These are phyloP conservation scores for Trichoderma sp. DNA, from an alignment of 2,329 filamentous ascomycete genomes.

Conservation along the genomic window DNA sequence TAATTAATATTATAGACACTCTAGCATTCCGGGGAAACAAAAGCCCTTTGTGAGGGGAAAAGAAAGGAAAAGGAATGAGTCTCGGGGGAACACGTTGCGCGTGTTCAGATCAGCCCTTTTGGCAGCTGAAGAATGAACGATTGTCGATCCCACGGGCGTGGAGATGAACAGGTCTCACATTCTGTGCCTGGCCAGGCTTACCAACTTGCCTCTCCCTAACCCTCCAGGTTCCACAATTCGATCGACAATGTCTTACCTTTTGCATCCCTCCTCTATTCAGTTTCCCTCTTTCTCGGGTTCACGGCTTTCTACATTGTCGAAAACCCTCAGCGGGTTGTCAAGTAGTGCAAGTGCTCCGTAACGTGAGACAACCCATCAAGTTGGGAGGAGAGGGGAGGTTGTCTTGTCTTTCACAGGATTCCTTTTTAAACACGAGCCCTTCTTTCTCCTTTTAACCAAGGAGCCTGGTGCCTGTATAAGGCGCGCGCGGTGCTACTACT, in stretches of 20 bases:
- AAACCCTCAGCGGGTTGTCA: neutral
- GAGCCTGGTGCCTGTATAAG: neutral
- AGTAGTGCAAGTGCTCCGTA: neutral
- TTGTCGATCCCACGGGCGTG: neutral
- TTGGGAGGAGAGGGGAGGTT: neutral
- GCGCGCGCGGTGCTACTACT: neutral
- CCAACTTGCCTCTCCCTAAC: neutral
- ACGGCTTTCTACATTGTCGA: neutral
- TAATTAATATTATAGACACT: neutral
- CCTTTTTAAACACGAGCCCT: neutral
- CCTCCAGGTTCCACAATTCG: neutral
- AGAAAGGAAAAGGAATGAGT: neutral
- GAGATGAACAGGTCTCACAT: neutral
- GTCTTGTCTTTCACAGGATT: neutral
- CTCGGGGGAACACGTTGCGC: neutral
- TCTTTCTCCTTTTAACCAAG: neutral
- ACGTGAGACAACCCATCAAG: neutral
- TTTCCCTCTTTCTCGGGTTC: neutral
- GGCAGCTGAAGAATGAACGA: neutral
- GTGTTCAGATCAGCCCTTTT: constrained; percentile 5
- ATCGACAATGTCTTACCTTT: neutral
- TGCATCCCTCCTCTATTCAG: neutral
- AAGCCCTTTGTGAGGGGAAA: neutral
- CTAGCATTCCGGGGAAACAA: neutral
- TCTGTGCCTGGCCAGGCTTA: neutral